Percentiles rank a stretch among this genome's conserved stretches.
Conservation (phyloP, 371 early-diverging fungal species). For the Cokeromyces recurvatus region DNA sequence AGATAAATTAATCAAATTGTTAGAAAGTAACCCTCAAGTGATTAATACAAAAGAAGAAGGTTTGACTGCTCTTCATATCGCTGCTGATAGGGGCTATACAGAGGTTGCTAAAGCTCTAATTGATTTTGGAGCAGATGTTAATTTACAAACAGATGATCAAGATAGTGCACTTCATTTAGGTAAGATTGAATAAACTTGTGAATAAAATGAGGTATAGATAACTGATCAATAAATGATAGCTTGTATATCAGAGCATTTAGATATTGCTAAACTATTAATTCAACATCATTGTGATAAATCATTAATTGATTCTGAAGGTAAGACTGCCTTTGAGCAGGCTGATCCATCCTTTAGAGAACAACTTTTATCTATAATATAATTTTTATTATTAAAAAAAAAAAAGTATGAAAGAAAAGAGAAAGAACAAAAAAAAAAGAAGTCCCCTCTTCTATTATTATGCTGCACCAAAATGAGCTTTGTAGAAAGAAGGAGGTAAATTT, state of each 20-base stretch:
- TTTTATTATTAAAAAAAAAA: slow-evolving; percentile 5
- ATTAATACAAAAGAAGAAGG: slow-evolving; percentile 30
- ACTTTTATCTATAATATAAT: not conserved
- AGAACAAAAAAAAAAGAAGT: too few species aligned
- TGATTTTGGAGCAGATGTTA: slow-evolving; percentile 35
- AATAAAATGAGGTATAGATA: too few species aligned
- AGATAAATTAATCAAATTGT: slow-evolving; percentile 6
- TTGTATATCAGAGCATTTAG: slow-evolving; percentile 40
- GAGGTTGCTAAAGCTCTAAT: slow-evolving; percentile 24
- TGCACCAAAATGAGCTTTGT: slow-evolving; percentile 77
- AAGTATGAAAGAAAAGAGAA: not conserved
- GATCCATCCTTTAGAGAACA: slow-evolving; percentile 11
- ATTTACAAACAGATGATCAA: slow-evolving; percentile 27
- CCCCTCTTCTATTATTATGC: slow-evolving; percentile 34
- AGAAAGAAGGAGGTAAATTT: slow-evolving; percentile 77
- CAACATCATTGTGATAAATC: slow-evolving; percentile 21
- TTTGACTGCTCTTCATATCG: slow-evolving; percentile 38
- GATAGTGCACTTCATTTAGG: slow-evolving; percentile 46
- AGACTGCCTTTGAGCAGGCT: slow-evolving; percentile 37
- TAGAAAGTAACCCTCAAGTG: slow-evolving; percentile 2
- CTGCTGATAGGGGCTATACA: slow-evolving; percentile 37
- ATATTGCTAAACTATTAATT: slow-evolving; percentile 25
- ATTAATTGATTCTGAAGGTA: slow-evolving; percentile 26
- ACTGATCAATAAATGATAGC: too few species aligned
- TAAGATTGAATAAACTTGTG: too few species aligned